Base-by-base conservation (phyloP, 129 eudicot species). In the Artemisia tridentata region DNA sequence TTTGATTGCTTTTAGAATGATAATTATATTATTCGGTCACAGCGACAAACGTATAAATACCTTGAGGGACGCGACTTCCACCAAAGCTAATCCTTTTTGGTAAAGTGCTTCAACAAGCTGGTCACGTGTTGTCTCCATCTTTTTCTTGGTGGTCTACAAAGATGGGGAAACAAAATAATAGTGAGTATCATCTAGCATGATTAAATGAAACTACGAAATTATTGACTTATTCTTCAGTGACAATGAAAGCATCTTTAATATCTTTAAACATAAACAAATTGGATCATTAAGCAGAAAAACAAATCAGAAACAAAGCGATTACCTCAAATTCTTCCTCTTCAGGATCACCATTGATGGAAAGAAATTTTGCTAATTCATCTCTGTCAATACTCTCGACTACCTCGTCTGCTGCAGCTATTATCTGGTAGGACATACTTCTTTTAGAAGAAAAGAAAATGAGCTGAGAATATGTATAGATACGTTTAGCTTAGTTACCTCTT, bases 251-350 rank as follows among this genome's bases (percentile, higher is more conserved):
- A 60, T 8, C 11, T 55, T 2, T 51, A 74, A 63, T 12, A 56
- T 48, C 14, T 64, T 41, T 60, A 16, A 12, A 50, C n/a, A 29
- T 19, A 20, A 13, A 41, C 16, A 52, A 34, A 43, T 81, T 60
- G 3, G 62, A 63, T 43, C 58, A 73, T 19, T 62, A 65, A n/a
- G 34, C 65, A 13, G 46, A 53, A 34, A 58, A 59, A 34, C 0
- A 63, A 19, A 19, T 55, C 31, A 67, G 46, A 20, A 57, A 41
- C 29, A 76, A 54, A 81, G 72, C 18, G 60, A 75, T 34, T 70
- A 93, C 98, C 90, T 87, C 97, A 81, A 80, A 88, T 18, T 82
- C 90, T 75, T 86, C 97, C 50, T 93, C 98, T 82, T 93, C 98
- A 53, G 98, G 91, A 72, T 87, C 91, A 79, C 77, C 80, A 79